A percentile compares a stretch with the other conserved stretches of the same genome.
phyloP scores from a whole-genome alignment of 78 protist species.

The Dictyostelium firmibasis region DNA sequence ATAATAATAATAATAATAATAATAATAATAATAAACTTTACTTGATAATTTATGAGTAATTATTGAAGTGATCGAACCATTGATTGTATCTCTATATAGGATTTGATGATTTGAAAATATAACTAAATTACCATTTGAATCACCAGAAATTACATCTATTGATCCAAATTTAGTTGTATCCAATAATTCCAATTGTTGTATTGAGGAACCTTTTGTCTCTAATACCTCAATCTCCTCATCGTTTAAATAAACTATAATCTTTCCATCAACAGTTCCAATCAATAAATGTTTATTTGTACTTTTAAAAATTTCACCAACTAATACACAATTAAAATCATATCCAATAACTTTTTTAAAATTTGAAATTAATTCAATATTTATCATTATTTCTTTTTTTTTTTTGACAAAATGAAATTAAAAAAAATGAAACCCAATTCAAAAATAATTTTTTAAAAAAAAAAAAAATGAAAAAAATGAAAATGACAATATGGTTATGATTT shows the following conservation, averaged over 20 bases:
- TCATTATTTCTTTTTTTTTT: background rate
- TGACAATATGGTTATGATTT: too few relatives aligned
- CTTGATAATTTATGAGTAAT: constrained; percentile 39
- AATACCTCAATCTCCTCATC: constrained; percentile 30
- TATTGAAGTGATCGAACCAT: constrained; percentile 9
- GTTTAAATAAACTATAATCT: constrained; percentile 38
- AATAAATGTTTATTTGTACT: constrained; percentile 43
- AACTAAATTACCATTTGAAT: constrained; percentile 46
- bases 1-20: background rate
- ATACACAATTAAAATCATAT: constrained; percentile 58
- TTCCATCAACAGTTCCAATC: constrained; percentile 61
- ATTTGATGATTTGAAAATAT: constrained; percentile 74
- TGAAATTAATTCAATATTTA: background rate
- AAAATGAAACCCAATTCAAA: background rate
- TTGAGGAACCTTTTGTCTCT: constrained; percentile 53
- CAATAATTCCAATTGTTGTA: constrained; percentile 16
- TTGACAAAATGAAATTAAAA: background rate
- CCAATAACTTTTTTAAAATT: constrained; percentile 33
- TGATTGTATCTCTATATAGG: constrained; percentile 41
- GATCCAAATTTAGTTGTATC: constrained; percentile 64
- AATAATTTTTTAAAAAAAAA: background rate
- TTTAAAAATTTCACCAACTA: constrained; percentile 58
- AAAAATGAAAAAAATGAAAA: background rate
- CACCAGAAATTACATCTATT: constrained; percentile 60
- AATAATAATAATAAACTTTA: background rate